Percentiles rank a stretch among this genome's conserved stretches.
Evolutionary conservation across 208 protist genomes (phyloP).

Genomic region (Vickermania spadyakhi): DNA sequence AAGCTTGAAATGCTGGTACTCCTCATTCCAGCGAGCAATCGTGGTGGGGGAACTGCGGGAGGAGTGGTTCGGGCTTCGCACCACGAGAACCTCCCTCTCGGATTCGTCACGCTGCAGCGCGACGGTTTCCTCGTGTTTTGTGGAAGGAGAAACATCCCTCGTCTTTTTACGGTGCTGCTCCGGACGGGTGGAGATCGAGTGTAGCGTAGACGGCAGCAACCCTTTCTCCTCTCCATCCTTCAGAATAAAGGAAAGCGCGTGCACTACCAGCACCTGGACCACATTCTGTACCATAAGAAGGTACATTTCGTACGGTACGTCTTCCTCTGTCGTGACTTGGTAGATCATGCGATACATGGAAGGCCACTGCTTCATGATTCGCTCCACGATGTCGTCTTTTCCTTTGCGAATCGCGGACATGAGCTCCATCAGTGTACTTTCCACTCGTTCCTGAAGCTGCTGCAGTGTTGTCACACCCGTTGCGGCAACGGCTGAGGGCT

Average conservation of each 20-base stretch:
- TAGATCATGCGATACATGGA: slow-evolving; percentile 58
- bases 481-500: no score
- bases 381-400: neutral
- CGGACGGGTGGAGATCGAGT: neutral
- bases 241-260: slow-evolving; percentile 50
- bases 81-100: slow-evolving; percentile 1
- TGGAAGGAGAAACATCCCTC: neutral
- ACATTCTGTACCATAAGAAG: slow-evolving; percentile 33
- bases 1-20: slow-evolving; percentile 40
- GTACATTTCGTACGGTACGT: slow-evolving; percentile 27
- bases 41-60: neutral
- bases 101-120: neutral
- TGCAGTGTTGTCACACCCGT: no score
- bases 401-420: neutral
- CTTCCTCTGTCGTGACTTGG: slow-evolving; percentile 16
- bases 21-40: slow-evolving; percentile 8
- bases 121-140: neutral
- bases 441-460: neutral
- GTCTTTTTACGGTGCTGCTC: neutral
- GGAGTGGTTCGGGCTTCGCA: neutral
- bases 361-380: slow-evolving; percentile 23
- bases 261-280: slow-evolving; percentile 36
- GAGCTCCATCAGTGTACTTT: neutral
- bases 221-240: slow-evolving; percentile 21
- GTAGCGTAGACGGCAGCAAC: neutral